Percentiles rank a stretch among this genome's conserved stretches.
Evolutionary conservation across 164 flowering plant genomes (phyloP).

Genomic region (Magnolia kwangsiensis): DNA sequence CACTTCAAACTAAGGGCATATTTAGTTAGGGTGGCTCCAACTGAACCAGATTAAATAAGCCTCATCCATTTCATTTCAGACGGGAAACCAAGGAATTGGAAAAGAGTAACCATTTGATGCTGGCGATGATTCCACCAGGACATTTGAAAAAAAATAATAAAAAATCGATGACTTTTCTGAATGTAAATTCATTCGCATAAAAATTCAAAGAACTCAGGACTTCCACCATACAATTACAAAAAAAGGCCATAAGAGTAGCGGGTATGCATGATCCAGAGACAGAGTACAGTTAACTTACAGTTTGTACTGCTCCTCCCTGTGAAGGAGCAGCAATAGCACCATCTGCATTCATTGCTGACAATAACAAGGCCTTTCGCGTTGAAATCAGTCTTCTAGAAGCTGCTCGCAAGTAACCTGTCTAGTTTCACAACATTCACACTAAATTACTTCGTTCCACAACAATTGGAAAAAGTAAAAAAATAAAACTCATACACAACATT

Average conservation of each 20-base stretch:
- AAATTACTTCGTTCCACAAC: constrained; percentile 7
- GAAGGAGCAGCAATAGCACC: background rate
- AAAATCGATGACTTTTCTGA: background rate
- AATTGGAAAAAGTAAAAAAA: background rate
- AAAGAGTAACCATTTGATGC: background rate
- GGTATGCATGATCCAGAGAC: background rate
- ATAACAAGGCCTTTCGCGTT: constrained; percentile 20
- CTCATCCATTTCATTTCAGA: background rate
- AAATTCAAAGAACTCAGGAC: background rate
- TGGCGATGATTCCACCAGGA: background rate
- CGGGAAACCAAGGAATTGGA: background rate
- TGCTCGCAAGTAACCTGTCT: constrained; percentile 49
- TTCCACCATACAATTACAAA: background rate
- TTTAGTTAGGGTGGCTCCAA: background rate
- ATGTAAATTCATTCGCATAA: background rate
- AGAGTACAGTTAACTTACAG: constrained; percentile 1
- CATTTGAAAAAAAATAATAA: no score
- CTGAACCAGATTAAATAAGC: background rate
- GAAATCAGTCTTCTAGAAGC: constrained; percentile 34
- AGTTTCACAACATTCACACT: constrained; percentile 30
- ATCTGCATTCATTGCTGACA: constrained; percentile 32
- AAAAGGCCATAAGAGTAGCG: background rate
- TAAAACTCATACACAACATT: background rate
- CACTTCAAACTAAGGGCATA: background rate
- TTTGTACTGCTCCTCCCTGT: background rate